Conservation (phyloP, 2,329 filamentous ascomycete species). For the Cercospora sp. region DNA sequence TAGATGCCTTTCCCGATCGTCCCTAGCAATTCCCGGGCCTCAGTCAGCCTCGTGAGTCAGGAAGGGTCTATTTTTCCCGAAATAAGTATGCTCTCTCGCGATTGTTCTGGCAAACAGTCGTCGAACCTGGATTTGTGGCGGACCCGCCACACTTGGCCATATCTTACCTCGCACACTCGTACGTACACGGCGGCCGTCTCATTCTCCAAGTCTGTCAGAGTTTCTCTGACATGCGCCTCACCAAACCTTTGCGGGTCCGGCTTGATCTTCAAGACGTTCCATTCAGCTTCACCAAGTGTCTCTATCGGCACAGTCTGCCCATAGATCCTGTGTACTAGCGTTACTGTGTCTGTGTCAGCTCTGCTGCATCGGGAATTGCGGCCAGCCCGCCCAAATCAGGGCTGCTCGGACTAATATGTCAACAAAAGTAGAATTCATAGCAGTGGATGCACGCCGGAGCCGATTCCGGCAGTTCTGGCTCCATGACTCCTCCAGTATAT, state of each 20-base stretch:
- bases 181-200: neutral
- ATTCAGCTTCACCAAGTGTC: neutral
- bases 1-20: no score
- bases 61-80: no score
- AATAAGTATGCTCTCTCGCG: neutral
- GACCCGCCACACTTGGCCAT: neutral
- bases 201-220: neutral
- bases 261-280: neutral
- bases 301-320: no score
- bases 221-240: neutral
- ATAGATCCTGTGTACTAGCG: neutral
- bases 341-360: neutral
- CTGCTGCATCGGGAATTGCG: neutral
- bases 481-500: slow-evolving; percentile 12
- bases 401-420: neutral
- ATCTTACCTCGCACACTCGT: neutral
- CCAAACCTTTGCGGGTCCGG: neutral
- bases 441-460: neutral
- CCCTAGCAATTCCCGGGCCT: no score
- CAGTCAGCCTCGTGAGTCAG: no score
- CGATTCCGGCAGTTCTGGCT: neutral
- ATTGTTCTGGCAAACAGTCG: neutral
- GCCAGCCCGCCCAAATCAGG: neutral
- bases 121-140: neutral
- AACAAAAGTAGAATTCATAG: neutral